Conservation (phyloP, 495 filamentous ascomycete genomes). For the Letharia lupina region DNA sequence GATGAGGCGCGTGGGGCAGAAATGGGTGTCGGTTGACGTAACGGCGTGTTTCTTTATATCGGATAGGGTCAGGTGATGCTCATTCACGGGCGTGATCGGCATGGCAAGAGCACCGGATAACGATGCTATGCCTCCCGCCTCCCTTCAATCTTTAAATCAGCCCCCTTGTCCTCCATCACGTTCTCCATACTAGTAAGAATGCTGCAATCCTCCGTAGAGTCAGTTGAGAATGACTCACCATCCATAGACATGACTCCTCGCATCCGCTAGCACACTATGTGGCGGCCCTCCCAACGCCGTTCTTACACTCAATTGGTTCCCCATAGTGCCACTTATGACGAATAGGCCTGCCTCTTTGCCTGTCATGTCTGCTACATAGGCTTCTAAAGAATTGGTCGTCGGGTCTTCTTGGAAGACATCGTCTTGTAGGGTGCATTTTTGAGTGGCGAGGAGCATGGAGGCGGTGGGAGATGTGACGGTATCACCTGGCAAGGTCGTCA, state of each 20-base stretch:
- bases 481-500: conserved; percentile 44
- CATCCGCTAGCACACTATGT: conserved; percentile 41
- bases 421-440: conserved; percentile 55
- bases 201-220: neutral
- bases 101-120: conserved; percentile 39
- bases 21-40: conserved; percentile 36
- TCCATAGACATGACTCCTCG: conserved; percentile 40
- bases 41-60: conserved; percentile 54
- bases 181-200: neutral
- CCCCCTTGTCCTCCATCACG: neutral
- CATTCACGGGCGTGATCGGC: conserved; percentile 46
- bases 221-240: conserved; percentile 17
- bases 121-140: conserved; percentile 44
- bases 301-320: conserved; percentile 45
- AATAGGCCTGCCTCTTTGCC: conserved; percentile 66
- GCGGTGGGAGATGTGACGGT: conserved; percentile 78
- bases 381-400: conserved; percentile 65
- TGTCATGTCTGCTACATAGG: conserved; percentile 59
- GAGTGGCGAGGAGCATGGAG: conserved; percentile 65
- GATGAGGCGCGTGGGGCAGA: conserved; percentile 68
- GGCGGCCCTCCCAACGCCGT: conserved; percentile 43
- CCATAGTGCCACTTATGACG: conserved; percentile 87
- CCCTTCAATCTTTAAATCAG: conserved; percentile 23
- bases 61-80: conserved; percentile 63
- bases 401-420: conserved; percentile 80